Evolutionary conservation across 1,284 basidiomycete genomes (phyloP), one percentile per base, ranked within the genome.

Genomic region (Apiotrichum laibachii): DNA sequence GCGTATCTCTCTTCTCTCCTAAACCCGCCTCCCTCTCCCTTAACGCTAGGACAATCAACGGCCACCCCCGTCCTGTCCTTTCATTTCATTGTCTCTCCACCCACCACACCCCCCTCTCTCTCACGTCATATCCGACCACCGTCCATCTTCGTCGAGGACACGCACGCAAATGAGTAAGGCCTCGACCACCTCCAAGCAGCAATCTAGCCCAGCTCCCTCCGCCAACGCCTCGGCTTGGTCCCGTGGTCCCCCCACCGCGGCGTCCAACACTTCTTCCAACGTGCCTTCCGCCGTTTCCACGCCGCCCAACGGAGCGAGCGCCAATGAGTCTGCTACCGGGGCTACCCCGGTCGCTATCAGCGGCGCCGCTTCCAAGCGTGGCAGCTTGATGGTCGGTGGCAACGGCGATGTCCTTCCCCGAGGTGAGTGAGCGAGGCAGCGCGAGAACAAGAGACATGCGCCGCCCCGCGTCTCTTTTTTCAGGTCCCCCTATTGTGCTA

Each of bases 371-470:
- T 67, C 70, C 21, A 62, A 71, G 49, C 71, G 75, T 60, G 72
- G 71, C 45, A 76, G 71, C 57, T 50, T 77, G 46, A 67, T 77
- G 64, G 75, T 73, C n/a, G 71, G 72, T 37, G 72, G 69, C 39
- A 67, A 65, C 46, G 65, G 69, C 42, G 73, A 77, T 49, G 67
- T 75, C 45, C 64, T 70, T 57, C 61, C 66, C 44, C 63, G 66
- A 51, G 67, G 75, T 72, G 57, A 68, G 72, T 44, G 9, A 6
- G 16, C 51, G 26, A 31, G 26, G 7, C 4, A 31, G 26, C 26
- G 26, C 26, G 26, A 31, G 26, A 31, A 31, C 26, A 31, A 31
- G 26, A 31, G 26, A 31, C 26, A 31, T 31, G 31, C 19, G 11
- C 15, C 39, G 19, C 22, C n/a, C 22, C 39, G 13, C 31, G n/a